phyloP scores from a whole-genome alignment of 2,329 filamentous ascomycete genomes.

The Fusarium haematococcum region DNA sequence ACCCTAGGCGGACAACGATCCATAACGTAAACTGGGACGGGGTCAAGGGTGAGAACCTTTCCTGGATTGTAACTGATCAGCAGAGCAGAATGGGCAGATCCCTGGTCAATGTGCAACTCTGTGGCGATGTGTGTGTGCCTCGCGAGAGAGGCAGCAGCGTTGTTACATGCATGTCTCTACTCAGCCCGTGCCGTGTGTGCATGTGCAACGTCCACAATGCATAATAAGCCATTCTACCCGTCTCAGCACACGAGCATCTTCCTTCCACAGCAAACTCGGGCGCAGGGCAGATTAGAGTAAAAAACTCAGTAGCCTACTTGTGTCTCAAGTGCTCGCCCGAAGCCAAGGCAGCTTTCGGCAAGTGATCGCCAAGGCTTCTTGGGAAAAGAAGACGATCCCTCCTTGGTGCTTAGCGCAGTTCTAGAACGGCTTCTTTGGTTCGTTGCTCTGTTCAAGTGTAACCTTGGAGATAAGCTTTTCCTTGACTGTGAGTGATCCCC shows the following conservation, averaged over 20 bases:
- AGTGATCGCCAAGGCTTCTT: slow-evolving; percentile 6
- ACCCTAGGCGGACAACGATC: slow-evolving; percentile 29
- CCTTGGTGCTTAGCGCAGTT: neutral
- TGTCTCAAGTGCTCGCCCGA: neutral
- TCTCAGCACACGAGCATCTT: neutral
- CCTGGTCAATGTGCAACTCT: neutral
- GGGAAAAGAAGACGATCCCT: neutral
- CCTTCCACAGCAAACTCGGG: neutral
- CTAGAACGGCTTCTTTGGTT: neutral
- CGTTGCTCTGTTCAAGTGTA: neutral
- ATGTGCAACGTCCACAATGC: neutral
- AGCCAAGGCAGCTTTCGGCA: neutral
- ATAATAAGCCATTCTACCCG: neutral
- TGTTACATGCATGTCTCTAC: neutral
- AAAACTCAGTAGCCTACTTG: neutral
- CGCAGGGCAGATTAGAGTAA: slow-evolving; percentile 11
- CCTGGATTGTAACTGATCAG: slow-evolving; percentile 1
- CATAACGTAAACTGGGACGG: slow-evolving; percentile 39
- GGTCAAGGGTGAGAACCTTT: neutral
- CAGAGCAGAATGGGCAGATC: slow-evolving; percentile 1
- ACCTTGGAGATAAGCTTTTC: slow-evolving; percentile 6
- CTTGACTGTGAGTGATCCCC: neutral
- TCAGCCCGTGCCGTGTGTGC: neutral
- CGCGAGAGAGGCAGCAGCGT: neutral
- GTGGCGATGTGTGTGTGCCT: slow-evolving; percentile 1